Base-by-base conservation (phyloP, 192 early-diverging fungal species). In the Coemansia biformis region DNA sequence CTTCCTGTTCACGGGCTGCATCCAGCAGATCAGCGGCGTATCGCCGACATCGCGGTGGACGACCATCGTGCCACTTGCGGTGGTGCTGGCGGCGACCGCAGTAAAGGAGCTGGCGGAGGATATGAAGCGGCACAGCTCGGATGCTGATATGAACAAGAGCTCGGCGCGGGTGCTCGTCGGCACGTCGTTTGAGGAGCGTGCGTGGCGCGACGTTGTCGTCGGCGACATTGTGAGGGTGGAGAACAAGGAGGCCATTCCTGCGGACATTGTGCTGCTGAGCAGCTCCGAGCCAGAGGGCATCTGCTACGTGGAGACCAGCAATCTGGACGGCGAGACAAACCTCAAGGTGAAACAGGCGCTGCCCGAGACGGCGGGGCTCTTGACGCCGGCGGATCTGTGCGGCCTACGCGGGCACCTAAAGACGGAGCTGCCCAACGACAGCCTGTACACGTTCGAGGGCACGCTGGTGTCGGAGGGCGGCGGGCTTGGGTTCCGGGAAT, bases 311-410 rank as follows among this genome's bases (percentile, higher is more conserved):
- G 96, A 98, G 68, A 98, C 96, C 51, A 91, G 88, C 56, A 96
- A 96, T 67, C 76, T 98, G 41, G 96, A 98, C 60, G 96, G 96
- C 43, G 96, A 98, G 70, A 93, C 92, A 15, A 98, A 98, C 64
- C 75, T 98, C 36, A 98, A 98, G 63, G 91, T 98, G 48, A 92
- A 93, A 54, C 96, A 98, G 69, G 91, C 85, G 5, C 53, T 90
- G 2, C 82, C 86, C 12, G 89, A 96, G 55, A 98, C 93, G 3
- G 78, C 86, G 1, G 64, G 76, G 34, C 24, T 89, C 21, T 60
- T 89, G 32, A 85, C 83, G 8, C 84, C 93, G 2, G 67, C 78
- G 0, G 82, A 88, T 4, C 80, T 83, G 13, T 75, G 83, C 5
- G 62, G 46, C 1, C 47, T 85, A 42, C 64, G 65, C 21, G 89